Evolutionary conservation across 768 basidiomycete species (phyloP).

Genomic region (Mycena maculata): DNA sequence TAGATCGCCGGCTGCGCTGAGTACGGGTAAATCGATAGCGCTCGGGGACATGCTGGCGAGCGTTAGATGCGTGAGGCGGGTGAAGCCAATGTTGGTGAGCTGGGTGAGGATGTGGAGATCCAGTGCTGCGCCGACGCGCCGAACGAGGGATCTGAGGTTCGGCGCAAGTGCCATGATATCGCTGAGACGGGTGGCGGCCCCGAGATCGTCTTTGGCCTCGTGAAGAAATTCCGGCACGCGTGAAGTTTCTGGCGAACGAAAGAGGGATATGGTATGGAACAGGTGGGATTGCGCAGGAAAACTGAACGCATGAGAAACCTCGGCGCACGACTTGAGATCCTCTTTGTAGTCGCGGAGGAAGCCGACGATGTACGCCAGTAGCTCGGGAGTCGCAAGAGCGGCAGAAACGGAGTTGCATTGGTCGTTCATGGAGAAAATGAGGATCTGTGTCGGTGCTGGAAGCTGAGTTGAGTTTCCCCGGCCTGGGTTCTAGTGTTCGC

Average conservation of each 20-base stretch:
- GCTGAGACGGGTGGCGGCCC: neutral
- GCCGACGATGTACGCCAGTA: neutral
- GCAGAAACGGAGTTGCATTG: too few relatives aligned
- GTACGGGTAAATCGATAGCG: neutral
- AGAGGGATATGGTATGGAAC: neutral
- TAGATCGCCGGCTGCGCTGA: neutral
- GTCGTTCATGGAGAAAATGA: too few relatives aligned
- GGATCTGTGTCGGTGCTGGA: too few relatives aligned
- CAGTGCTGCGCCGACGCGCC: neutral
- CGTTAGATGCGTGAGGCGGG: neutral
- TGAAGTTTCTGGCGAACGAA: too few relatives aligned
- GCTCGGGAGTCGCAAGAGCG: too few relatives aligned
- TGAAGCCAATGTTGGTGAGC: neutral
- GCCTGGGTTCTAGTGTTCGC: too few relatives aligned
- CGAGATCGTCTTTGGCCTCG: conserved; percentile 37
- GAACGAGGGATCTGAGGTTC: neutral
- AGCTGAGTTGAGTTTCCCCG: too few relatives aligned
- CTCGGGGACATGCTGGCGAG: neutral
- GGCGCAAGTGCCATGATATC: neutral
- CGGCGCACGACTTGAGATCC: neutral
- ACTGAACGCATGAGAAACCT: neutral
- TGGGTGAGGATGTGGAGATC: neutral
- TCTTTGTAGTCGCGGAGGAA: neutral
- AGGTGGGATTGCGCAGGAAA: neutral
- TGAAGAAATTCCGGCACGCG: conserved; percentile 38